phyloP scores from a whole-genome alignment of 2,329 filamentous ascomycete genomes.

The Talaromyces funiculosus region DNA sequence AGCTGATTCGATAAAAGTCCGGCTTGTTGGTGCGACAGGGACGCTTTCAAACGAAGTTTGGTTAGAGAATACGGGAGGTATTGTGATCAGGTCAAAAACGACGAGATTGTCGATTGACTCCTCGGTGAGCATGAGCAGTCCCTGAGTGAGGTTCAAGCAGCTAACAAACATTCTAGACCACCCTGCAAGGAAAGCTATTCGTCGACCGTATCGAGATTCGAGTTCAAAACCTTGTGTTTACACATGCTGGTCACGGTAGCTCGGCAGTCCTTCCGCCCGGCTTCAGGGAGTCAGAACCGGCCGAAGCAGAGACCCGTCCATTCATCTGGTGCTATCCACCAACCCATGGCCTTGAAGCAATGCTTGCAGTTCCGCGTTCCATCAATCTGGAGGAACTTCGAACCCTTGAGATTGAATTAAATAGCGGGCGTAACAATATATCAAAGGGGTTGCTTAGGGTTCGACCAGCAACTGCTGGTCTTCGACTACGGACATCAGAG shows the following conservation, averaged over 20 bases:
- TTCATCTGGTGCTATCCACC: slow-evolving; percentile 70
- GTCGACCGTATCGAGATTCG: slow-evolving; percentile 65
- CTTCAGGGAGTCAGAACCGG: slow-evolving; percentile 30
- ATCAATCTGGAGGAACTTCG: slow-evolving; percentile 77
- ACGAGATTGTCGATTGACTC: slow-evolving; percentile 49
- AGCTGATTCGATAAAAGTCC: slow-evolving; percentile 60
- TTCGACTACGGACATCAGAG: slow-evolving; percentile 52
- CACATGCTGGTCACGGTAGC: slow-evolving; percentile 23
- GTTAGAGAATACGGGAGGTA: slow-evolving; percentile 48
- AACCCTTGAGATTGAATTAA: slow-evolving; percentile 67
- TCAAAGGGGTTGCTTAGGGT: slow-evolving; percentile 46
- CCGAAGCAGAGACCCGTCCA: slow-evolving; percentile 42
- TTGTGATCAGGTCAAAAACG: slow-evolving; percentile 51
- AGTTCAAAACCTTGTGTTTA: slow-evolving; percentile 36
- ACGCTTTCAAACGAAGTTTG: slow-evolving; percentile 59
- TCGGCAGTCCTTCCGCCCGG: slow-evolving; percentile 29
- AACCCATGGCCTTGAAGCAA: slow-evolving; percentile 61
- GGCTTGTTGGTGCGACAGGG: slow-evolving; percentile 49
- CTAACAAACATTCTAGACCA: slow-evolving; percentile 23
- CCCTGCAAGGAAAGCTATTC: slow-evolving; percentile 62
- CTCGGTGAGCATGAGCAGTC: slow-evolving; percentile 33
- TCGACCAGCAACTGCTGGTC: slow-evolving; percentile 56
- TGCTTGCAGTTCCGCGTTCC: slow-evolving; percentile 59
- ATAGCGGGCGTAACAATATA: slow-evolving; percentile 67
- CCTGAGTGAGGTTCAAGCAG: not conserved